These are phyloP conservation scores for Aquilaria yunnanensis DNA, from an alignment of 345 rosid genomes.

Conservation along the genomic window DNA sequence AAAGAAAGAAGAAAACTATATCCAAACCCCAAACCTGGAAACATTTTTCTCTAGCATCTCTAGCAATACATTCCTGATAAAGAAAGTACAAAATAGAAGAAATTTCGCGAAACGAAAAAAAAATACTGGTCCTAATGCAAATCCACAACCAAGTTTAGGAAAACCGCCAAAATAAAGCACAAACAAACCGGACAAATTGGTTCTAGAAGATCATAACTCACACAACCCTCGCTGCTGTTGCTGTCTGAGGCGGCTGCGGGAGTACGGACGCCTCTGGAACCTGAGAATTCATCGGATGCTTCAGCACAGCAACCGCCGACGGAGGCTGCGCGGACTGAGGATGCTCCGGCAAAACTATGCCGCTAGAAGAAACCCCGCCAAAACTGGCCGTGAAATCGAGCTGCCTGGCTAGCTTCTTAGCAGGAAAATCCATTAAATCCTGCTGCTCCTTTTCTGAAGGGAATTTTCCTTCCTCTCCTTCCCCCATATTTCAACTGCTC, in stretches of 20 bases:
- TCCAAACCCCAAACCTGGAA: neutral
- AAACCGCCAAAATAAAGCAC: neutral
- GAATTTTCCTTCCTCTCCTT: slow-evolving; percentile 63
- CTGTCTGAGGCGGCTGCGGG: slow-evolving; percentile 30
- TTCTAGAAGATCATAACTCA: slow-evolving; percentile 27
- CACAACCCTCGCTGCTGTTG: slow-evolving; percentile 43
- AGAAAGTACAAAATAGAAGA: neutral
- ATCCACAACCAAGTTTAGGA: neutral
- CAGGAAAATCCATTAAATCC: slow-evolving; percentile 34
- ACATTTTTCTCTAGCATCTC: neutral
- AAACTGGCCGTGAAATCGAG: slow-evolving; percentile 66
- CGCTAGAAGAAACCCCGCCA: slow-evolving; percentile 18
- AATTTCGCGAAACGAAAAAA: neutral
- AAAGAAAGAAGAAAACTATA: too few relatives aligned
- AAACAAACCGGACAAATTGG: neutral
- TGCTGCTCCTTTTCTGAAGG: slow-evolving; percentile 58
- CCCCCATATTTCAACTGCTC: slow-evolving; percentile 49
- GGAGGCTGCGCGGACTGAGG: slow-evolving; percentile 33
- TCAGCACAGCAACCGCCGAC: slow-evolving; percentile 13
- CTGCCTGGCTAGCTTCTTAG: slow-evolving; percentile 76
- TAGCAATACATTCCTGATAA: neutral
- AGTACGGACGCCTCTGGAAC: slow-evolving; percentile 17
- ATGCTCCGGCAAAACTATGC: slow-evolving; percentile 41
- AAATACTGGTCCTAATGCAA: neutral
- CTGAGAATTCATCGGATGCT: slow-evolving; percentile 5